Base-by-base conservation (phyloP, 1,139 yeast genomes). In the Ogataea hybrid region DNA sequence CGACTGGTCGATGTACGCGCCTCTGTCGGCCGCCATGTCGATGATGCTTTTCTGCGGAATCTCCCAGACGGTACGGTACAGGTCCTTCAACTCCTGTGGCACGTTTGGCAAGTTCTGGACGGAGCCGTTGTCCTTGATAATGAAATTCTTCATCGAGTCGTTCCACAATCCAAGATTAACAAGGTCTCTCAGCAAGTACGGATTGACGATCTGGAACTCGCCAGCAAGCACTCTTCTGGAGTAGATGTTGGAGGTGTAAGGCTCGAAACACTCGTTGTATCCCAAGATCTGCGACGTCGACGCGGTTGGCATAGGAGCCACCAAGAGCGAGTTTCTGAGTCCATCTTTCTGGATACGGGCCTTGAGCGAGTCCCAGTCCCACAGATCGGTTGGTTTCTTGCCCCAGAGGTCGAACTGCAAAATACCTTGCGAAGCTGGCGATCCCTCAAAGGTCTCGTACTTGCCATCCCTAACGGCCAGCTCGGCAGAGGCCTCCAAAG, bases 221-320 rank as follows among this genome's bases (percentile, higher is more conserved):
- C 83, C 83, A 17, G 81, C 75, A 41, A 77, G 65, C n/a, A 77
- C 82, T 64, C 83, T 71, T 66, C 83, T 71, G 25, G 77, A 70
- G 57, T 77, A 77, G 49, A 77, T 70, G 58, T 77, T 77, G 12
- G 81, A 76, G 22, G 83, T 77, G 60, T 69, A 75, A 28, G 83
- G 83, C 59, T 77, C 83, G 57, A 77, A 77, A 62, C 82, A 77
- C 62, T 77, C 83, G 56, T 75, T 77, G 61, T 70, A 72, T 49
- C 82, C 82, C 53, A 77, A 68, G 43, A 77, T 77, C 61, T 77
- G 83, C 3, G 82, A 77, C 9, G 82, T 77, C 12, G 82, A 76
- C 20, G 83, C 83, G 42, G 83, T 77, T 35, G 83, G 83, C 83
- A 77, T 77, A 46, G 81, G 81, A 2, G 82, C 83, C 44, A 77